Conservation (phyloP, 2,329 filamentous ascomycete genomes). For the Curvularia eragrostidis region DNA sequence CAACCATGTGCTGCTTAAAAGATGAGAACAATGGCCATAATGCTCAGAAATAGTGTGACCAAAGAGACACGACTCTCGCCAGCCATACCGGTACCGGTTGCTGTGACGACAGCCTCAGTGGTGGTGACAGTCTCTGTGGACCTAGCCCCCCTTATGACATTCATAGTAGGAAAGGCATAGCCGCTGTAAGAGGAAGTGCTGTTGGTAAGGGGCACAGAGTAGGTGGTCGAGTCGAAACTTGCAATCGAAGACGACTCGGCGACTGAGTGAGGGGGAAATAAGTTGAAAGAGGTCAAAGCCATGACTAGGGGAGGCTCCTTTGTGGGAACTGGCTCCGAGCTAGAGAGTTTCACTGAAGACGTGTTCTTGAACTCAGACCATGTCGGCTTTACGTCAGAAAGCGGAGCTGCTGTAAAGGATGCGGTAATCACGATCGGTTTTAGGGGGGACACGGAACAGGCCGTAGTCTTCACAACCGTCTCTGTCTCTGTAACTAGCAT, state of each 20-base stretch:
- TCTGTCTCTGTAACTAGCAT: constrained; percentile 8
- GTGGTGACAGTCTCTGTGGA: constrained; percentile 1
- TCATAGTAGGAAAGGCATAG: constrained; percentile 17
- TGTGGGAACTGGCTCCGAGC: background rate
- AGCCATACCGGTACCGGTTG: constrained; percentile 9
- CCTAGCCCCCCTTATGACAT: constrained; percentile 9
- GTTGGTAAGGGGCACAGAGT: background rate
- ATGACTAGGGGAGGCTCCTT: background rate
- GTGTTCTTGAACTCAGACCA: background rate
- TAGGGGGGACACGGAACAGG: background rate
- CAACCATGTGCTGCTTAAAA: constrained; percentile 9
- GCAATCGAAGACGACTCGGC: constrained; percentile 7
- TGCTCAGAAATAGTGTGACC: constrained; percentile 11
- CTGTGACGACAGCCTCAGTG: background rate
- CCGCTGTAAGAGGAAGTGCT: constrained; percentile 6
- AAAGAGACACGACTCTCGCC: constrained; percentile 11
- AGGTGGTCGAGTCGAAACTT: background rate
- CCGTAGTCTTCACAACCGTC: background rate
- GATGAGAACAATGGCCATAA: constrained; percentile 12
- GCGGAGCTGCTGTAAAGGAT: constrained; percentile 8
- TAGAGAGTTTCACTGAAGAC: background rate
- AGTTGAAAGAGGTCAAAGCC: background rate
- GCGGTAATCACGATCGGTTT: background rate
- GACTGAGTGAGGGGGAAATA: constrained; percentile 1
- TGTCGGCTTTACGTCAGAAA: background rate